These are phyloP conservation scores for Fraxinus velutina DNA, from an alignment of 305 asterid species.

Conservation along the genomic window DNA sequence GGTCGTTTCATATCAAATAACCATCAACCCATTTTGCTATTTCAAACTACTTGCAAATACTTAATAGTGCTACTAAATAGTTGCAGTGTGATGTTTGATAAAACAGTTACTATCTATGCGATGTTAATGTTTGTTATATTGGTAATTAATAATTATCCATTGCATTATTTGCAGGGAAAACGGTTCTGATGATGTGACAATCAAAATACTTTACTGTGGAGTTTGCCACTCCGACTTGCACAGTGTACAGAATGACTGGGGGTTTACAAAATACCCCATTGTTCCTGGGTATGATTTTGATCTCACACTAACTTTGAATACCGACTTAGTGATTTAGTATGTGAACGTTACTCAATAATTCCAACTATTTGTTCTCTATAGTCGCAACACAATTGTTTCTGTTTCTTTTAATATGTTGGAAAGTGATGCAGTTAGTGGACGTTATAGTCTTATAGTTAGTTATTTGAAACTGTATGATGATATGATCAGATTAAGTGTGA, in stretches of 20 bases:
- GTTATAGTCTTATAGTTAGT: neutral
- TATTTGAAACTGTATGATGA: neutral
- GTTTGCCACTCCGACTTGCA: slow-evolving; percentile 65
- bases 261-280: slow-evolving; percentile 48
- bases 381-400: neutral
- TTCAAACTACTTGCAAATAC: neutral
- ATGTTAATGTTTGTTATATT: neutral
- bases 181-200: slow-evolving; percentile 47
- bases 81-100: neutral
- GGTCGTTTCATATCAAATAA: neutral
- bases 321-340: neutral
- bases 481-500: neutral
- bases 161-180: slow-evolving; percentile 38
- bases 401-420: neutral
- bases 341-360: neutral
- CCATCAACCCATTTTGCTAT: neutral
- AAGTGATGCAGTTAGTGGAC: neutral
- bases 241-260: slow-evolving; percentile 51
- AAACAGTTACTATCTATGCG: neutral
- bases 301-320: neutral
- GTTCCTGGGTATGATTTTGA: slow-evolving; percentile 50
- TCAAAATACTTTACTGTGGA: slow-evolving; percentile 56
- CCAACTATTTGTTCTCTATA: neutral
- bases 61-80: neutral
- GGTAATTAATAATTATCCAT: neutral